A percentile compares a stretch with the other conserved stretches of the same genome.
Conservation (phyloP, 2,329 filamentous ascomycete genomes). For the Escovopsis sp. region DNA sequence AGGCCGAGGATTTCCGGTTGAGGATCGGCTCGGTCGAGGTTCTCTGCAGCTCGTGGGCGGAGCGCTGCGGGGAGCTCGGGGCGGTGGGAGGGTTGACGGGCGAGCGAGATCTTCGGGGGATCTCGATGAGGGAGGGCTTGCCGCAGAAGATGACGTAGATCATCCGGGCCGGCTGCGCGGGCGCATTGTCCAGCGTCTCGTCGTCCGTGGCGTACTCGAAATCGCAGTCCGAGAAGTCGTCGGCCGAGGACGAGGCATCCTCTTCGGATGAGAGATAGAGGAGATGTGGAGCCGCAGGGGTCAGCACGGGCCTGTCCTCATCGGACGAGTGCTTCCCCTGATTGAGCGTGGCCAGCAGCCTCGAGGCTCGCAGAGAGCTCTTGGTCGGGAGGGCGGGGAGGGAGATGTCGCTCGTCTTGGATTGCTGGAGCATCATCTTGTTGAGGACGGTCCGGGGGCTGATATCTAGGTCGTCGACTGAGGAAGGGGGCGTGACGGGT, state of each 20-base stretch:
- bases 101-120: constrained; percentile 31
- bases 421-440: constrained; percentile 14
- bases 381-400: constrained; percentile 35
- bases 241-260: constrained; percentile 47
- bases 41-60: constrained; percentile 14
- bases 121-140: constrained; percentile 42
- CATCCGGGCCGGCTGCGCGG: constrained; percentile 31
- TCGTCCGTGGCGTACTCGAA: constrained; percentile 34
- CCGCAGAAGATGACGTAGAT: constrained; percentile 46
- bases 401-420: constrained; percentile 7
- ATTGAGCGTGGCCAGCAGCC: constrained; percentile 19
- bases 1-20: constrained; percentile 18
- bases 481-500: constrained; percentile 3
- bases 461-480: constrained; percentile 1
- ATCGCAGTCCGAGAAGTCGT: constrained; percentile 43
- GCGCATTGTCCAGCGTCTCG: constrained; percentile 16
- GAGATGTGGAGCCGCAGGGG: constrained; percentile 37
- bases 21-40: constrained; percentile 18
- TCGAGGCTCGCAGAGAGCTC: constrained; percentile 34
- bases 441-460: constrained; percentile 7
- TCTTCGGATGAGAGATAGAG: constrained; percentile 52
- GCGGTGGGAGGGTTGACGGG: no score
- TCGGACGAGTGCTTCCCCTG: constrained; percentile 16
- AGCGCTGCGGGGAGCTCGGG: constrained; percentile 20
- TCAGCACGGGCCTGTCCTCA: constrained; percentile 18